phyloP scores from a whole-genome alignment of 257 asterid species.

The Solanum chmielewskii region DNA sequence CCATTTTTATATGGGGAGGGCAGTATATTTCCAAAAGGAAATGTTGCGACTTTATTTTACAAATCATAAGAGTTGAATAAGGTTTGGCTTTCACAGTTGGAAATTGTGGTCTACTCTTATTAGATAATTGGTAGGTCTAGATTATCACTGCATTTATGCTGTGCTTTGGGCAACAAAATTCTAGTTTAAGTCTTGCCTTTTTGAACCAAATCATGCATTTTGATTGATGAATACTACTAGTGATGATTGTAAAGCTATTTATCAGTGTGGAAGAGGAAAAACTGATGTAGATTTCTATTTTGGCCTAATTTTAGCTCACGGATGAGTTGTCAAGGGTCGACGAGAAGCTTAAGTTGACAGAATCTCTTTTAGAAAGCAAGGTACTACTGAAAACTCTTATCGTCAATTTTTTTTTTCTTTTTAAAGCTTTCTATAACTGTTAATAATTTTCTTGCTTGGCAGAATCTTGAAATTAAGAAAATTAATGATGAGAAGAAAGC shows the following conservation, averaged over 20 bases:
- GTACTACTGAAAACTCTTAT: constrained; percentile 23
- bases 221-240: neutral
- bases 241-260: neutral
- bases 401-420: neutral
- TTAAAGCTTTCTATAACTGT: constrained; percentile 1
- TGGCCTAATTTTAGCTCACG: constrained; percentile 36
- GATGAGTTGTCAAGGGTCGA: constrained; percentile 83
- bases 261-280: neutral
- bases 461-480: constrained; percentile 97
- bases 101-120: neutral
- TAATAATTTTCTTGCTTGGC: neutral
- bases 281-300: neutral
- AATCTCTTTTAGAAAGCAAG: constrained; percentile 85
- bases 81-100: neutral
- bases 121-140: neutral
- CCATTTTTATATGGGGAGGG: neutral
- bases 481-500: constrained; percentile 95
- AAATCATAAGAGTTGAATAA: neutral
- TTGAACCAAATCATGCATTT: neutral
- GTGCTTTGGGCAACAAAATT: neutral
- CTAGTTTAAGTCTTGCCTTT: neutral
- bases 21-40: neutral
- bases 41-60: neutral
- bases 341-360: constrained; percentile 79
- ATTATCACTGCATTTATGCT: neutral